phyloP scores from a whole-genome alignment of 2,329 filamentous ascomycete species.

The Paracamarosporium sp. region DNA sequence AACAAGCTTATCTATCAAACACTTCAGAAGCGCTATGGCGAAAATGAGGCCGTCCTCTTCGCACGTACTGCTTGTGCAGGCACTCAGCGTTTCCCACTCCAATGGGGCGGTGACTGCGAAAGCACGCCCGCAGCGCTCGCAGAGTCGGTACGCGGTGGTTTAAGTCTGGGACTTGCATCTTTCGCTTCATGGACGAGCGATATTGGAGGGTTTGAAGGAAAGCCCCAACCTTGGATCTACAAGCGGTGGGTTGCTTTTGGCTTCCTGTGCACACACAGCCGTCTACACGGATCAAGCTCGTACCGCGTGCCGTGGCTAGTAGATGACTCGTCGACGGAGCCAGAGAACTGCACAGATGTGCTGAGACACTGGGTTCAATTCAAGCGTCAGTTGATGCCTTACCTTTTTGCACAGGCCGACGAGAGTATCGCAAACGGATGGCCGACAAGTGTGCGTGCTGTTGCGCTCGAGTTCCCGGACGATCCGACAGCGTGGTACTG shows the following conservation, averaged over 20 bases:
- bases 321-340: slow-evolving; percentile 64
- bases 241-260: slow-evolving; percentile 83
- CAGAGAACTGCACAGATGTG: slow-evolving; percentile 58
- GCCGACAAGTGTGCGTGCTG: slow-evolving; percentile 66
- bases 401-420: slow-evolving; percentile 61
- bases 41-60: slow-evolving; percentile 68
- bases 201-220: slow-evolving; percentile 76
- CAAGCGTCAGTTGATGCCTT: slow-evolving; percentile 65
- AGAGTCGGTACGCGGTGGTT: slow-evolving; percentile 71
- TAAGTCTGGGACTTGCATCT: slow-evolving; percentile 68
- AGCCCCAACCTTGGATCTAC: slow-evolving; percentile 71
- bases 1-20: slow-evolving; percentile 74
- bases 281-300: slow-evolving; percentile 72
- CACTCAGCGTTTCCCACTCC: slow-evolving; percentile 68
- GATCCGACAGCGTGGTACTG: slow-evolving; percentile 72
- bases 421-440: slow-evolving; percentile 61
- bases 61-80: slow-evolving; percentile 72
- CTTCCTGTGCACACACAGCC: slow-evolving; percentile 72
- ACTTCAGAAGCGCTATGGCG: slow-evolving; percentile 61
- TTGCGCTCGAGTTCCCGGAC: slow-evolving; percentile 73
- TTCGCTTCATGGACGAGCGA: slow-evolving; percentile 75
- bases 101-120: slow-evolving; percentile 78
- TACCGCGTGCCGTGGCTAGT: slow-evolving; percentile 80
- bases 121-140: slow-evolving; percentile 76
- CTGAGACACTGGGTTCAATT: slow-evolving; percentile 60